Evolutionary conservation across 2,329 filamentous ascomycete genomes (phyloP).

Genomic region (Metarhizium sp.): DNA sequence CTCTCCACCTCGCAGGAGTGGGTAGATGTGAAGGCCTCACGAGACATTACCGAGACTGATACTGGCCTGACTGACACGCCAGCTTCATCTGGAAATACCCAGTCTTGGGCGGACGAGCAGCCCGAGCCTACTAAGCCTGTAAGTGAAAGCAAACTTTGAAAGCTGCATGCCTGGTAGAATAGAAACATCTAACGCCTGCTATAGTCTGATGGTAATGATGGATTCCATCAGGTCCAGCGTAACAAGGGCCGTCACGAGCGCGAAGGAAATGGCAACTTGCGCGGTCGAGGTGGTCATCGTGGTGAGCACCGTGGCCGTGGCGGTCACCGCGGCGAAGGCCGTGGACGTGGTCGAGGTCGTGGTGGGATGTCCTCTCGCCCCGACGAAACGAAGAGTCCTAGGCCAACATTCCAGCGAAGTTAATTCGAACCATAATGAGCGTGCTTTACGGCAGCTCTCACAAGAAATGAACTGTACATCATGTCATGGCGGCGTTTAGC

Average conservation of each 20-base stretch:
- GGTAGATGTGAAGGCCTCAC: conserved; percentile 59
- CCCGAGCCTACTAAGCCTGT: conserved; percentile 43
- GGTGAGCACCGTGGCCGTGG: conserved; percentile 43
- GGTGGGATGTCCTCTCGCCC: conserved; percentile 24
- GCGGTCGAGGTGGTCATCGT: conserved; percentile 31
- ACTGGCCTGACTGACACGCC: conserved; percentile 53
- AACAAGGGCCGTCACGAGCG: conserved; percentile 46
- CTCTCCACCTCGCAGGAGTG: conserved; percentile 53
- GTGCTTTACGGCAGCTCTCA: neutral
- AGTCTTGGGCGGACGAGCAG: conserved; percentile 79
- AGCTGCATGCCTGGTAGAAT: neutral
- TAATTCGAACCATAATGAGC: conserved; percentile 3
- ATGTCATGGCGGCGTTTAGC: conserved; percentile 30
- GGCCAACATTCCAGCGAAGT: conserved; percentile 12
- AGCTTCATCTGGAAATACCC: conserved; percentile 42
- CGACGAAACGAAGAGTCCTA: conserved; percentile 32
- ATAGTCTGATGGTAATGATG: conserved; percentile 43
- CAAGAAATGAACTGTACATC: conserved; percentile 23
- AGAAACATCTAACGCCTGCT: conserved; percentile 1
- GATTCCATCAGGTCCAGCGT: conserved; percentile 64
- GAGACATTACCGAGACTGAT: conserved; percentile 66
- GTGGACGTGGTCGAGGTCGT: conserved; percentile 30
- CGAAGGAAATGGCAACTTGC: conserved; percentile 32
- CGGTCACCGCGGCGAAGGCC: conserved; percentile 38
- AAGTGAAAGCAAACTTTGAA: conserved; percentile 12